Conservation (phyloP, 495 filamentous ascomycete species). For the Penicillium ucsense region DNA sequence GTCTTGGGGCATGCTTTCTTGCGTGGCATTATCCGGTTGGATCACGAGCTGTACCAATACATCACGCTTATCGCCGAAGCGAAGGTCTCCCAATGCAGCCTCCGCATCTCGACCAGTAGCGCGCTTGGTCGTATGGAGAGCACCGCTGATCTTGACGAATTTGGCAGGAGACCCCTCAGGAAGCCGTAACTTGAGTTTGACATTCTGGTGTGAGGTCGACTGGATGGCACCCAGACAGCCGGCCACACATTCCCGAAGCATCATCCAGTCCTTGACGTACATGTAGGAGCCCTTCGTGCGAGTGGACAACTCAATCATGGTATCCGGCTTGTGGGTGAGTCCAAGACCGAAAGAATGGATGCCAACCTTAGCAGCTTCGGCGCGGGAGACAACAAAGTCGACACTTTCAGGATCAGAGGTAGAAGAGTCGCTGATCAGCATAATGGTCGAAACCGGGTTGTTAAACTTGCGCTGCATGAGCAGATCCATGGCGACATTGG, state of each 20-base stretch:
- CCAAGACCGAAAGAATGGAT: constrained; percentile 97
- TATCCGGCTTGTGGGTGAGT: constrained; percentile 96
- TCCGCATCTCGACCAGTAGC: constrained; percentile 96
- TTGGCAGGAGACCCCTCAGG: constrained; percentile 96
- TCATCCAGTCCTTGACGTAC: constrained; percentile 99
- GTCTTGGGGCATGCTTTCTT: constrained; percentile 83
- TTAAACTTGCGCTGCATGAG: constrained; percentile 96
- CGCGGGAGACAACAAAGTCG: constrained; percentile 96
- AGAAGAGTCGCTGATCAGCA: constrained; percentile 98
- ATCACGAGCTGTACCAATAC: constrained; percentile 94
- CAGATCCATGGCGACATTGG: constrained; percentile 97
- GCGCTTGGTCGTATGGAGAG: constrained; percentile 92
- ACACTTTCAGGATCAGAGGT: constrained; percentile 93
- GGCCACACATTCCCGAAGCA: constrained; percentile 93
- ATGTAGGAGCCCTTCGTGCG: constrained; percentile 95
- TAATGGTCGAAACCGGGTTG: constrained; percentile 92
- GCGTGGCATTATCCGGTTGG: constrained; percentile 73
- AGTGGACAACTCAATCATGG: constrained; percentile 94
- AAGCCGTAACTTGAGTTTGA: constrained; percentile 87
- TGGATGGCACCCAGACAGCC: constrained; percentile 93
- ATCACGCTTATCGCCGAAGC: constrained; percentile 96
- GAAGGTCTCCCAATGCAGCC: constrained; percentile 81
- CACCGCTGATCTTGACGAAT: constrained; percentile 97
- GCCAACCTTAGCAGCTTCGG: constrained; percentile 93
- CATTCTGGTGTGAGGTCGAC: constrained; percentile 96